phyloP scores from a whole-genome alignment of 2,329 filamentous ascomycete species.

The Bipolaris oryzae region DNA sequence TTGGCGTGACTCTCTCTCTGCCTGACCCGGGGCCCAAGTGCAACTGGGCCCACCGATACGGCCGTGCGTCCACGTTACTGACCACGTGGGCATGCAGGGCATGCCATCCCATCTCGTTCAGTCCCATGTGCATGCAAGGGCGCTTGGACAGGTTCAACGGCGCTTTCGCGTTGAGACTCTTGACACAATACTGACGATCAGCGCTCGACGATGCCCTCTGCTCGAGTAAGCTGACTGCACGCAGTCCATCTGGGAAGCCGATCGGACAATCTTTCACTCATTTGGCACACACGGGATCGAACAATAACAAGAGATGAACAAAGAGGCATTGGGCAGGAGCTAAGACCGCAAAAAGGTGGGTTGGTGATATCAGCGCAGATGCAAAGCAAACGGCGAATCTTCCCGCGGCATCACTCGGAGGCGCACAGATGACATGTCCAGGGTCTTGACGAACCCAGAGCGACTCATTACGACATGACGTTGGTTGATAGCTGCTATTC shows the following conservation, averaged over 20 bases:
- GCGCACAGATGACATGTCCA: neutral
- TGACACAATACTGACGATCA: neutral
- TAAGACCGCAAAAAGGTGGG: neutral
- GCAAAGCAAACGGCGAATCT: neutral
- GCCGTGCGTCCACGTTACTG: conserved; percentile 13
- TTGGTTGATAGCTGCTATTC: neutral
- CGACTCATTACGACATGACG: neutral
- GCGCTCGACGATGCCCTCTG: neutral
- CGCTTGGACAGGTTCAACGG: conserved; percentile 12
- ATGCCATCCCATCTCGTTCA: conserved; percentile 2
- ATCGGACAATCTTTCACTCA: neutral
- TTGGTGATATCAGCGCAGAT: neutral
- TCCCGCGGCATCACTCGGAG: neutral
- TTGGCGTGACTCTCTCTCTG: neutral
- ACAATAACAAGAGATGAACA: neutral
- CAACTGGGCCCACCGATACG: conserved; percentile 7
- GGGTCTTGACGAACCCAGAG: neutral
- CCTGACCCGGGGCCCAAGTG: neutral
- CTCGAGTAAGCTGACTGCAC: neutral
- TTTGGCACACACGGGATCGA: neutral
- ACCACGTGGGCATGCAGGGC: conserved; percentile 9
- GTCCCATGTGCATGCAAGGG: conserved; percentile 11
- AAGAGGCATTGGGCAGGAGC: neutral
- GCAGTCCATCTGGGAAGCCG: neutral
- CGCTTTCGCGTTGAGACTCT: neutral